Evolutionary conservation across 2,329 filamentous ascomycete genomes (phyloP), one percentile per base, ranked within the genome.

Genomic region (Aspergillus quadricinctus): DNA sequence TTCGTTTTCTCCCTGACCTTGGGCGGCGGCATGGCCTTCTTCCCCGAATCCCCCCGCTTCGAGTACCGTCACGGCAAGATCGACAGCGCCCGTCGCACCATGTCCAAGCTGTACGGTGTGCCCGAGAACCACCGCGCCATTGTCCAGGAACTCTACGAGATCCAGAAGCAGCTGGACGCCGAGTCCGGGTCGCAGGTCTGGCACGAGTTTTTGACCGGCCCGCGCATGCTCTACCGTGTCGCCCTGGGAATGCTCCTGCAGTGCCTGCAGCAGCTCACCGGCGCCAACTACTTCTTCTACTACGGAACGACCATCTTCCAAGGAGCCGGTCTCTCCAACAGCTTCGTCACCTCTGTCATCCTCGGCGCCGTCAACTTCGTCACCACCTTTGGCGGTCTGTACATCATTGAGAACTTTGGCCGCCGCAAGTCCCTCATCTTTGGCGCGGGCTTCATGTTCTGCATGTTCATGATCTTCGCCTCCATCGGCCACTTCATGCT

Each of bases 371-470:
- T 90, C 61, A 90, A 90, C 64, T 86, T 90, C 11, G 79, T 76
- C 50, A 82, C 80, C 62, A 88, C 87, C 1, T 84, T 89, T 60
- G 79, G 80, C 40, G 87, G 86, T 31, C 77, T 91, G 4, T 90
- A 84, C 61, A 78, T 89, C 23, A 85, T 90, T 0, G 86, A 89
- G 66, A 81, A 81, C 59, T 86, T 81, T 57, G 87, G 87, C 35
- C 83, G 88, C 17, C 83, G 88, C 48, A 81, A 82, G 69, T 87
- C 86, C 3, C 77, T 91, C 1, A 82, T 89, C 61, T 66, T 83
- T 11, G 88, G 87, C 45, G 86, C 83, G 2, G 63, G 87, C 17
- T 90, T 87, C 86, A 87, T 88, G 76, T 81, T 84, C 41, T 70
- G 76, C 3, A 88, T 85, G 79, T 80, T 89, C 52, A 74, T 86